Conservation (phyloP, 345 rosid species). For the Odontarrhena argentea region DNA sequence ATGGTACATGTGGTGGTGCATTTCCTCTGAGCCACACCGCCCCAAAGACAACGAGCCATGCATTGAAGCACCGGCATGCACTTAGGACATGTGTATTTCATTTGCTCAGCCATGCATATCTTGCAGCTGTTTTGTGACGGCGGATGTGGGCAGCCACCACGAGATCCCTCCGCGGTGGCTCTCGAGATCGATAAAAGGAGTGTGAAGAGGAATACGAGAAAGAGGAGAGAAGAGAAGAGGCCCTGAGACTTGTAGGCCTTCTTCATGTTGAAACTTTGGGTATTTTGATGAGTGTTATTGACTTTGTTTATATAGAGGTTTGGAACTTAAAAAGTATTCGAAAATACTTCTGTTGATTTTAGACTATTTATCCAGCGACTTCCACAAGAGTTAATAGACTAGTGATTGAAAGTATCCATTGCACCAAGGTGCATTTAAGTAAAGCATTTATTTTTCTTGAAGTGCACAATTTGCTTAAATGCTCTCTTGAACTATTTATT, state of each 20-base stretch:
- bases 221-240: constrained; percentile 30
- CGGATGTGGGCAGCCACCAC: constrained; percentile 32
- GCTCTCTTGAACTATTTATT: constrained; percentile 10
- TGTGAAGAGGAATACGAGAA: constrained; percentile 16
- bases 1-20: constrained; percentile 53
- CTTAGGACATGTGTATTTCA: constrained; percentile 57
- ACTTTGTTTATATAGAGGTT: constrained; percentile 29
- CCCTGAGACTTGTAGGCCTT: constrained; percentile 32
- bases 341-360: neutral
- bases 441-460: constrained; percentile 40
- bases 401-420: constrained; percentile 17
- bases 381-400: constrained; percentile 29
- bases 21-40: constrained; percentile 47
- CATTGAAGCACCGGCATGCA: constrained; percentile 64
- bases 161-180: neutral
- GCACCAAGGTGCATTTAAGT: constrained; percentile 33
- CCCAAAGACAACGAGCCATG: constrained; percentile 86
- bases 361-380: constrained; percentile 22
- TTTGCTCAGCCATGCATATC: constrained; percentile 54
- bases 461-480: constrained; percentile 39
- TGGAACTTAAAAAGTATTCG: neutral
- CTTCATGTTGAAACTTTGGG: constrained; percentile 32
- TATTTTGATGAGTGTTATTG: constrained; percentile 20
- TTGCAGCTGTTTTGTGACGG: constrained; percentile 47
- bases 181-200: constrained; percentile 6